Evolutionary conservation across 257 asterid species (phyloP).

Genomic region (Primulina huaijiensis): DNA sequence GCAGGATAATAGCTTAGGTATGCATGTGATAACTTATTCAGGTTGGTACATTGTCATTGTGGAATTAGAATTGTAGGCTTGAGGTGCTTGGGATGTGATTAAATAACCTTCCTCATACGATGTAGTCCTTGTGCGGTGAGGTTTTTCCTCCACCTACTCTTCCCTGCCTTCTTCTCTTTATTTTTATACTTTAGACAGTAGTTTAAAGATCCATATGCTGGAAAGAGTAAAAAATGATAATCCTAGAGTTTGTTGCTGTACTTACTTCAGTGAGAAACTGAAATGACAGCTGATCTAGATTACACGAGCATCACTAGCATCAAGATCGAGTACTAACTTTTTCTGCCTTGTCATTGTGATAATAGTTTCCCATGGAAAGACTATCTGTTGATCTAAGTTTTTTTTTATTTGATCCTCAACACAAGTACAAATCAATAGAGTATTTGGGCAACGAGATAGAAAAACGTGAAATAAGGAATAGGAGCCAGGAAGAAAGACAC

Average conservation of each 20-base stretch:
- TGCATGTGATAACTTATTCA: constrained; percentile 13
- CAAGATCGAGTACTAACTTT: not conserved
- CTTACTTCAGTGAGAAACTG: not conserved
- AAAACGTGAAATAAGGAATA: not conserved
- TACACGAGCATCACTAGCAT: not conserved
- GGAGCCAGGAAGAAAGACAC: not conserved
- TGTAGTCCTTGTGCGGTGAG: too few species aligned
- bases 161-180: not conserved
- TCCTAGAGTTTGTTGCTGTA: not conserved
- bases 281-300: not conserved
- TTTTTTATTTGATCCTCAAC: not conserved
- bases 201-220: not conserved
- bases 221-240: not conserved
- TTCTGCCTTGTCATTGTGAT: too few species aligned
- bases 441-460: not conserved
- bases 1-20: not conserved
- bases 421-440: not conserved
- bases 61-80: constrained; percentile 2
- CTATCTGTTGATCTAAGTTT: not conserved
- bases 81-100: constrained; percentile 1
- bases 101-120: not conserved
- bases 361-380: not conserved
- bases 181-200: not conserved
- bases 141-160: too few species aligned
- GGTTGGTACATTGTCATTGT: not conserved